A percentile compares a stretch with the other conserved stretches of the same genome.
phyloP scores from a whole-genome alignment of 1,139 yeast genomes.

The Blastobotrys proliferans region DNA sequence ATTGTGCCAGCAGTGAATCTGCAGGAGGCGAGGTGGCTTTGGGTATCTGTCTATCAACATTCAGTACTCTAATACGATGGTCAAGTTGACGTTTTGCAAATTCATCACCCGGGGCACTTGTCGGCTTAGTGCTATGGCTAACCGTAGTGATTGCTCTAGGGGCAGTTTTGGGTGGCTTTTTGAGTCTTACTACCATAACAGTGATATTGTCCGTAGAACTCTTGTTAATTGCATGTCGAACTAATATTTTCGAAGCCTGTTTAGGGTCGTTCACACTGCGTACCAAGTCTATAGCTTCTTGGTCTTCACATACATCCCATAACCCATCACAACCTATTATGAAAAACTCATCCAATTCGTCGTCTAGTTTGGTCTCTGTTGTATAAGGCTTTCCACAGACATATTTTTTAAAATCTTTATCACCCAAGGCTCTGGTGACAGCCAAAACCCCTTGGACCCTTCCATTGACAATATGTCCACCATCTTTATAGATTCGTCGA shows the following conservation, averaged over 20 bases:
- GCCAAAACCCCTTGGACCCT: conserved; percentile 85
- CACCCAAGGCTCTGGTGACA: conserved; percentile 81
- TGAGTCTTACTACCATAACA: conserved; percentile 60
- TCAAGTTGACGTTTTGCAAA: neutral
- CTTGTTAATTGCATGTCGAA: conserved; percentile 62
- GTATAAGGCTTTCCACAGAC: conserved; percentile 80
- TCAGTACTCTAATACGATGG: neutral
- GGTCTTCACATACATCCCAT: conserved; percentile 85
- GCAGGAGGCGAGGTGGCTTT: no score
- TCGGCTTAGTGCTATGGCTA: no score
- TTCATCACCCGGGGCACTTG: neutral
- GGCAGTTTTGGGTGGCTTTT: neutral
- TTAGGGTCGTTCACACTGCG: conserved; percentile 50
- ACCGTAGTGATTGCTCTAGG: neutral
- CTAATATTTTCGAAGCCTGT: conserved; percentile 60
- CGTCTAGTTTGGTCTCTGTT: conserved; percentile 38
- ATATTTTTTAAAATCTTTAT: conserved; percentile 69
- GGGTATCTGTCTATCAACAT: no score
- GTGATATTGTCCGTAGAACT: conserved; percentile 85
- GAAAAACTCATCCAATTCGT: conserved; percentile 58
- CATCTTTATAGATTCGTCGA: conserved; percentile 57
- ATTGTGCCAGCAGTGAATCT: no score
- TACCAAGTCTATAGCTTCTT: conserved; percentile 66
- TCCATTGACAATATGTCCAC: conserved; percentile 70
- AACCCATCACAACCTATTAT: conserved; percentile 90